Percentiles rank a stretch among this genome's conserved stretches.
Evolutionary conservation across 2,329 filamentous ascomycete genomes (phyloP).

Genomic region (Cytospora piceae): DNA sequence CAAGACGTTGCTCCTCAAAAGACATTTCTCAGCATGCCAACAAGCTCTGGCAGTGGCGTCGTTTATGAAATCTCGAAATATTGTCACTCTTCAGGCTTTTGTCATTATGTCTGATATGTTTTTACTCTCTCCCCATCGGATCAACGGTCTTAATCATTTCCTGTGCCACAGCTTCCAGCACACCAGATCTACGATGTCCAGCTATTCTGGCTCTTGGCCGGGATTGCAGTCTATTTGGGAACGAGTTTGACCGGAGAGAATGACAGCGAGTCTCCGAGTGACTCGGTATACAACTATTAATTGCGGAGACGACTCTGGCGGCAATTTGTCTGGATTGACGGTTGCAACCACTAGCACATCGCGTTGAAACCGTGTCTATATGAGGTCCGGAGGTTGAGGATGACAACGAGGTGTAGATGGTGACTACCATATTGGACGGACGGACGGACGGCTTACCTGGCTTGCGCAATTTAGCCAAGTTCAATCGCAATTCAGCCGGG

Average conservation of each 20-base stretch:
- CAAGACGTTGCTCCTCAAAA: slow-evolving; percentile 19
- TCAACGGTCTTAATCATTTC: slow-evolving; percentile 1
- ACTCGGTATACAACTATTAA: slow-evolving; percentile 39
- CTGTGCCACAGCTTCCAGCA: slow-evolving; percentile 24
- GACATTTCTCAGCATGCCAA: slow-evolving; percentile 29
- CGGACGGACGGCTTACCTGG: neutral
- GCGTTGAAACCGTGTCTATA: slow-evolving; percentile 39
- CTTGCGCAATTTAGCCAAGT: neutral
- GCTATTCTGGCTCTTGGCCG: slow-evolving; percentile 29
- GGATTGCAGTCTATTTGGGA: slow-evolving; percentile 27
- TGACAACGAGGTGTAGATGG: neutral
- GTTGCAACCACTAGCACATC: slow-evolving; percentile 28
- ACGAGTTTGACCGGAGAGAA: slow-evolving; percentile 23
- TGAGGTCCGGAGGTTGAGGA: slow-evolving; percentile 2
- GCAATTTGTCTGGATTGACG: slow-evolving; percentile 31
- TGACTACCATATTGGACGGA: neutral
- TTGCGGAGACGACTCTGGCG: slow-evolving; percentile 42
- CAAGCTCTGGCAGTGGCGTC: slow-evolving; percentile 29
- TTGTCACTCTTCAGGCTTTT: slow-evolving; percentile 29
- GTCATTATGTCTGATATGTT: slow-evolving; percentile 25
- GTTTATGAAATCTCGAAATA: slow-evolving; percentile 29
- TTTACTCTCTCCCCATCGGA: neutral
- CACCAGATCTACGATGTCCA: slow-evolving; percentile 29
- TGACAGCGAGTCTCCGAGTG: slow-evolving; percentile 1
- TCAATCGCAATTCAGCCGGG: neutral